Evolutionary conservation across 805 yeast genomes (phyloP), one percentile per base, ranked within the genome.

Genomic region (Candida stauntonica): DNA sequence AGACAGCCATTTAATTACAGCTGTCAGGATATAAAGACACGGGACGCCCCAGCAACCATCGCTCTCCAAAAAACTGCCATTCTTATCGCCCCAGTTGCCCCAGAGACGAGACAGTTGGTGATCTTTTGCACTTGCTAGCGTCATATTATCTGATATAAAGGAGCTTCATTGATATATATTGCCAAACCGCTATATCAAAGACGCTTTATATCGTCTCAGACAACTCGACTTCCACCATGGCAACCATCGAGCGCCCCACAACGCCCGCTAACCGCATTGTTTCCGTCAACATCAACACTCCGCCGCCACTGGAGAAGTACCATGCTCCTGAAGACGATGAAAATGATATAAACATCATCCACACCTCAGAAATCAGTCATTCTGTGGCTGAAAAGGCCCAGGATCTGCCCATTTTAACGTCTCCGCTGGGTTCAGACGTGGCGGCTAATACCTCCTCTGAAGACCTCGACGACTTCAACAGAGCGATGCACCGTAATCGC

Each of bases 241-340:
- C 37, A 11, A 17, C 13, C 17, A 27, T 31, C 26, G n/a, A 31
- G 13, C 44, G 44, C 19, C 44, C 44, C 6, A 32, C 39, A 8
- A 40, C 44, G 5, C 44, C 44, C 3, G 28, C 9, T 16, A 33
- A 35, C 24, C 39, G 39, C 16, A 40, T 40, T 34, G 31, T 32
- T 18, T 12, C 28, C 2, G 34, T 26, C 8, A 15, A 33, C 30
- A 15, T 15, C 16, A 16, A 16, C n/a, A 19, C 14, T 5, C 39
- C 43, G 5, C 43, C 43, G 7, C 39, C 36, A n/a, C 17, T 33
- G 34, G 30, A 26, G 26, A 30, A 36, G 20, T 31, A 30, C 27
- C 16, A 36, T 14, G n/a, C n/a, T n/a, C 7, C 5, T 11, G 7
- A 14, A n/a, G 24, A 17, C 17, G 29, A 33, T 8, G 16, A 6